These are phyloP conservation scores for Chlamydomonas schloesseri DNA, from an alignment of 139 green algal genomes.

Conservation along the genomic window DNA sequence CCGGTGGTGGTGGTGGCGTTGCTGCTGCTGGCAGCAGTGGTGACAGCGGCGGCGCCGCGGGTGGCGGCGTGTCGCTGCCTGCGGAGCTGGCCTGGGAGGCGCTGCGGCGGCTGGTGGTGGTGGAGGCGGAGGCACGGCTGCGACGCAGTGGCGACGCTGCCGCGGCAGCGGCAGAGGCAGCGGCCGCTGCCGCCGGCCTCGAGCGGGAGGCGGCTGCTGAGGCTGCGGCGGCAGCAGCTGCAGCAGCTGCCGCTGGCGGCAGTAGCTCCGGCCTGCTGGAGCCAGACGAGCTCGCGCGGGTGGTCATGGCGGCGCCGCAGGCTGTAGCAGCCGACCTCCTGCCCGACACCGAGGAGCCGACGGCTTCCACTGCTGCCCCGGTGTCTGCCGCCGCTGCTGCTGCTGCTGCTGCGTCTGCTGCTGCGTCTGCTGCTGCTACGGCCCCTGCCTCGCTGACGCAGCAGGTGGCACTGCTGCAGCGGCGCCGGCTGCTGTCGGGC, in stretches of 20 bases:
- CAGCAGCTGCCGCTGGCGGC: no score
- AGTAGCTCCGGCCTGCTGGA: slow-evolving; percentile 3
- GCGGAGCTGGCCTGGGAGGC: slow-evolving; percentile 7
- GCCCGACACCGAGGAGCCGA: not conserved
- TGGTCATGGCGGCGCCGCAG: not conserved
- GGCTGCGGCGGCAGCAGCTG: no score
- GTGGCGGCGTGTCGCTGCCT: not conserved
- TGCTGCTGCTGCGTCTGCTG: not conserved
- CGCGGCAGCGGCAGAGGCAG: no score
- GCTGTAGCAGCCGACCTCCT: not conserved
- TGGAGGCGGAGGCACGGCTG: not conserved
- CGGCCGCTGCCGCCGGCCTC: not conserved
- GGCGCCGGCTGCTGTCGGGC: not conserved
- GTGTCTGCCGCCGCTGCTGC: not conserved
- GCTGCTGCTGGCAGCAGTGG: no score
- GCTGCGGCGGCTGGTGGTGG: slow-evolving; percentile 2
- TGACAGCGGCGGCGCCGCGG: not conserved
- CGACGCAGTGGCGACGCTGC: not conserved
- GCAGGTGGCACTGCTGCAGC: not conserved
- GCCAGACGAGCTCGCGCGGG: slow-evolving; percentile 26
- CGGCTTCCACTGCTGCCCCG: not conserved
- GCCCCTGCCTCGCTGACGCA: not conserved
- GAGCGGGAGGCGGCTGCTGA: not conserved
- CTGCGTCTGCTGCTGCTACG: not conserved
- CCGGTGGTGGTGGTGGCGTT: no score